These are phyloP conservation scores for Aspergillus puulaauensis DNA, from an alignment of 2,329 filamentous ascomycete species.

Conservation along the genomic window DNA sequence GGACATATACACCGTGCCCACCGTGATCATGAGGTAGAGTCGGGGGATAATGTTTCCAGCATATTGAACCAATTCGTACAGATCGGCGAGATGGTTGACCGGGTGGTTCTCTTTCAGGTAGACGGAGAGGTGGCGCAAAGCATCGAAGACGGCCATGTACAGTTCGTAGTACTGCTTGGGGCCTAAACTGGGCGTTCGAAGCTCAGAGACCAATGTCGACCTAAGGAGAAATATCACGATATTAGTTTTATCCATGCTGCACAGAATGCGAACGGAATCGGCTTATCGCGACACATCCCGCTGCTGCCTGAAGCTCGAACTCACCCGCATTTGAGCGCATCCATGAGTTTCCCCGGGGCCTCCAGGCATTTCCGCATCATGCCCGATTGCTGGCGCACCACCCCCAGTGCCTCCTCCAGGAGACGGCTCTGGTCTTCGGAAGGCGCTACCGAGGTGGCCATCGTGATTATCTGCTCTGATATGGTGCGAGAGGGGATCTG, in stretches of 20 bases:
- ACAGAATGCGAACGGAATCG: not conserved
- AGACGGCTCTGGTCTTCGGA: constrained; percentile 84
- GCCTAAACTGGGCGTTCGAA: constrained; percentile 94
- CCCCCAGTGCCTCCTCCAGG: constrained; percentile 93
- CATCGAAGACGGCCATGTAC: constrained; percentile 99
- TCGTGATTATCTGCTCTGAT: constrained; percentile 35
- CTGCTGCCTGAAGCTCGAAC: constrained; percentile 41
- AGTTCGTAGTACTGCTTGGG: constrained; percentile 99
- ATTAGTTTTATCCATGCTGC: not conserved
- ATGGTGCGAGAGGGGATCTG: constrained; percentile 18
- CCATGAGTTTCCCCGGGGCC: constrained; percentile 97
- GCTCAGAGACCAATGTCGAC: constrained; percentile 96
- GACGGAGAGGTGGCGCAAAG: constrained; percentile 90
- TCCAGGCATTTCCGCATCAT: constrained; percentile 98
- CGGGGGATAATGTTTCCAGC: constrained; percentile 96
- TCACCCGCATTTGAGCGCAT: constrained; percentile 98
- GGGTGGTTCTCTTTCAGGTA: constrained; percentile 97
- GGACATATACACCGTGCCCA: constrained; percentile 98
- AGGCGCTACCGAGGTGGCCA: constrained; percentile 57
- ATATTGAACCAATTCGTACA: constrained; percentile 98
- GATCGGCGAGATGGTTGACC: constrained; percentile 93
- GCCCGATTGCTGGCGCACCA: constrained; percentile 94
- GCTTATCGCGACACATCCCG: not conserved
- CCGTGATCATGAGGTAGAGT: constrained; percentile 98
- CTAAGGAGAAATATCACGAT: constrained; percentile 47